A percentile compares a stretch with the other conserved stretches of the same genome.
These are phyloP conservation scores for Halophytophthora batemanensis DNA, from an alignment of 352 stramenopile genomes.

Conservation along the genomic window DNA sequence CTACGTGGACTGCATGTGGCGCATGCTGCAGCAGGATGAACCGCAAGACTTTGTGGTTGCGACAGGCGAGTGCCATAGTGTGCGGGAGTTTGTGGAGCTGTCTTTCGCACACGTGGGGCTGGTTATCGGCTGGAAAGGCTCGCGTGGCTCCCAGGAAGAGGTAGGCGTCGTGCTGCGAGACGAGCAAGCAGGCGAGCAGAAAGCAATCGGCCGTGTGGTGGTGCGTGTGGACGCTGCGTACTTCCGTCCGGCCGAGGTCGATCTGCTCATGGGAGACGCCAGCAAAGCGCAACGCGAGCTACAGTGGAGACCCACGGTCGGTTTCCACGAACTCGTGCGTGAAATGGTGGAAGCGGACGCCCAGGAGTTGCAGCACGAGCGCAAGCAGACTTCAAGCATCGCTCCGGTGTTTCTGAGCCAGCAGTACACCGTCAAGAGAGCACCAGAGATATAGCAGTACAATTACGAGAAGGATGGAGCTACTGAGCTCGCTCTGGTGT, in stretches of 20 bases:
- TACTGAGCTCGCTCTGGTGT: too few species aligned
- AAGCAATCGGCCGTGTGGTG: conserved; percentile 86
- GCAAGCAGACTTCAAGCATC: not conserved
- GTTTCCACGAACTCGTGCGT: conserved; percentile 92
- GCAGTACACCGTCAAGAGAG: conserved; percentile 5
- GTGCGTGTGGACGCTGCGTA: conserved; percentile 96
- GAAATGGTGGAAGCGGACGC: conserved; percentile 95
- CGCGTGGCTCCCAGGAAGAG: conserved; percentile 89
- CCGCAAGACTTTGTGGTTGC: conserved; percentile 83
- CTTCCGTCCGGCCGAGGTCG: conserved; percentile 98
- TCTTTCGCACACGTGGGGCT: conserved; percentile 91
- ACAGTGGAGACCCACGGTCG: conserved; percentile 90
- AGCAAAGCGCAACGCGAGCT: conserved; percentile 90
- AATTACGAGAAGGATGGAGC: too few species aligned
- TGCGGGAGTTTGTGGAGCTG: conserved; percentile 97
- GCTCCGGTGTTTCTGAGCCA: conserved; percentile 10
- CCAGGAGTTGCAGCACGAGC: conserved; percentile 16
- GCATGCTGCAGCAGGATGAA: conserved; percentile 92
- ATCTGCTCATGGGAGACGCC: conserved; percentile 96
- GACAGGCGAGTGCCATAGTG: conserved; percentile 97
- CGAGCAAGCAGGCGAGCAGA: conserved; percentile 1
- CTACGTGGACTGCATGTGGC: conserved; percentile 99
- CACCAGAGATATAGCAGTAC: too few species aligned
- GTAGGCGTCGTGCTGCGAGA: conserved; percentile 86
- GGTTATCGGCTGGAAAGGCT: conserved; percentile 91